phyloP scores from a whole-genome alignment of 805 yeast species.

The Teunomyces atbi region DNA sequence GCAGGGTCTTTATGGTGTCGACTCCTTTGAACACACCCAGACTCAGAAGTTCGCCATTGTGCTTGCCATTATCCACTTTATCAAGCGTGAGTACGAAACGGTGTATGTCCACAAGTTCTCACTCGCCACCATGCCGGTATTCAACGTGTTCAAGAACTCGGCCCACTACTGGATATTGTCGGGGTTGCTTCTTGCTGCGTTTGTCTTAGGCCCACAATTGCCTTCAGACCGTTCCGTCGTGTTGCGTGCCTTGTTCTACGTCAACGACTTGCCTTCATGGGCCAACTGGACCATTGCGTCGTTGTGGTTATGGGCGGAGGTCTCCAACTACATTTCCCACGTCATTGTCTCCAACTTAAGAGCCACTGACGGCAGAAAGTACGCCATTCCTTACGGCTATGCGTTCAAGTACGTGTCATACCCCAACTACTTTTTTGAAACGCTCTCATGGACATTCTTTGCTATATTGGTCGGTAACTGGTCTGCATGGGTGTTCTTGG shows the following conservation, averaged over 20 bases:
- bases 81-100: slow-evolving; percentile 89
- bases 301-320: slow-evolving; percentile 59
- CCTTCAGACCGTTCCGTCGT: slow-evolving; percentile 15
- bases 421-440: slow-evolving; percentile 93
- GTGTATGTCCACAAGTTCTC: slow-evolving; percentile 82
- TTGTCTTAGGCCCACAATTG: slow-evolving; percentile 38
- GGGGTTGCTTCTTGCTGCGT: slow-evolving; percentile 57
- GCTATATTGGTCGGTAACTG: slow-evolving; percentile 75
- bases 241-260: slow-evolving; percentile 38
- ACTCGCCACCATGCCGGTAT: slow-evolving; percentile 86
- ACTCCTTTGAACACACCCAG: slow-evolving; percentile 40
- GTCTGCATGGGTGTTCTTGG: slow-evolving; percentile 67
- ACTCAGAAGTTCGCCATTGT: slow-evolving; percentile 55
- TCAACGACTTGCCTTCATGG: slow-evolving; percentile 37
- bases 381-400: slow-evolving; percentile 78
- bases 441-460: slow-evolving; percentile 68
- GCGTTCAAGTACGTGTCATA: slow-evolving; percentile 79
- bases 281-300: slow-evolving; percentile 34
- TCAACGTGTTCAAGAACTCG: slow-evolving; percentile 84
- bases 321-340: slow-evolving; percentile 74
- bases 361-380: slow-evolving; percentile 48
- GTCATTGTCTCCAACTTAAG: slow-evolving; percentile 60
- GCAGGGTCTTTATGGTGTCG: slow-evolving; percentile 33
- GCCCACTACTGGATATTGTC: slow-evolving; percentile 91
- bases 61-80: slow-evolving; percentile 69